Base-by-base conservation (phyloP, 495 filamentous ascomycete genomes). In the Aspergillus coremiiformis region DNA sequence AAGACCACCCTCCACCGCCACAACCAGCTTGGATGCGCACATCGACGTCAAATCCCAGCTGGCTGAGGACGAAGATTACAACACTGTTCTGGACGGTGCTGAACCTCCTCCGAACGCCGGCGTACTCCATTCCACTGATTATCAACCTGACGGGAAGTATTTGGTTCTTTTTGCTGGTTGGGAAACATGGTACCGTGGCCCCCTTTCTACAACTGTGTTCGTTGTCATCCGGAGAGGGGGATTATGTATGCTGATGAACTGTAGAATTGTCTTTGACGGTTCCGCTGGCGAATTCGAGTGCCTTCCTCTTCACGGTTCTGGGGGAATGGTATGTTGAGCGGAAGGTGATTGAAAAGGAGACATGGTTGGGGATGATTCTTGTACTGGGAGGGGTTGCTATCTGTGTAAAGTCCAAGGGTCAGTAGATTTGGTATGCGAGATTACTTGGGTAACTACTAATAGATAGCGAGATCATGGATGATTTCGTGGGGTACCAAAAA, bases 81-180 rank as follows among this genome's bases (percentile, higher is more conserved):
- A 76, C 77, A 0, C 66, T 81, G 0, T 75, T 84, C 48, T 92
- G 85, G 61, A 89, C 82, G 12, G 85, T 92, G 14, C 56, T 82
- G 7, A 93, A 95, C 66, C 68, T 96, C 59, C 68, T 97, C 10
- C 71, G 78, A 41, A 90, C 86, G 51, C 90, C 90, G 42, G 78
- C 79, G 22, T 98, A 98, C 67, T 85, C 89, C 10, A 63, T 95
- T 30, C 92, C 92, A 22, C 64, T 98, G 59, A 69, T 95, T 45
- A 74, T 96, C 23, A 98, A 98, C 62, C 67, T 96, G 58, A 96
- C 93, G 29, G 93, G 93, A 51, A 95, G 89, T 61, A 78, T 98
- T 54, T 98, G 93, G 93, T 98, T 98, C 61, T 98, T 98, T 62
- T 66, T 96, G 58, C 71, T 98, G 54, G 88, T 98, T 74, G 93